Base-by-base conservation (phyloP, 768 basidiomycete genomes). In the Coprinopsis sp. region DNA sequence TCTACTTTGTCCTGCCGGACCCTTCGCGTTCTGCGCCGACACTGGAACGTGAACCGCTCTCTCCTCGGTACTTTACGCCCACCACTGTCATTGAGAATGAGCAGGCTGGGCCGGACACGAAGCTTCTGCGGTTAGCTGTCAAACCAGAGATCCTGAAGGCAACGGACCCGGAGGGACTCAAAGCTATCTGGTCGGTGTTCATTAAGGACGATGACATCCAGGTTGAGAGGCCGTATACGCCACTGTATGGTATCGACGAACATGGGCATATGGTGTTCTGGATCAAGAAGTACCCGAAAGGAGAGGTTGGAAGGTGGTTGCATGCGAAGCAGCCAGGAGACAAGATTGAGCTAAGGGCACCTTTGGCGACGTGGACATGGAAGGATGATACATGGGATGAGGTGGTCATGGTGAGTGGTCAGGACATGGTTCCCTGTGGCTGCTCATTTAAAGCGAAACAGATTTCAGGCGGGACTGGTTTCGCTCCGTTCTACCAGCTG, bases 181-280 rank as follows among this genome's bases (percentile, higher is more conserved):
- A 50, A 50, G 78, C 74, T 23, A 79, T 90, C 49, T 91, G 81
- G 78, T 86, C 87, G 30, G 67, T 92, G 11, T 91, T 74, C 61
- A 70, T 91, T 59, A 92, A 91, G 59, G 87, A 92, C 59, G 83
- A 84, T 52, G 90, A 91, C 54, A 90, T 92, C 18, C 90, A 91
- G 63, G 86, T 91, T 25, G 90, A 92, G 57, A 66, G 90, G 44
- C 82, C 87, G 11, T 92, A 91, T 58, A 92, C 91, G 4, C 90
- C 90, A 3, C 65, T 92, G 38, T 72, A 81, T 51, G 84, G 89
- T 18, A 67, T 90, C 19, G 82, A 85, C 42, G 66, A 73, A 44
- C 59, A 80, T 10, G 87, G 88, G 0, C 67, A 70, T 37, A 82
- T 92, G 71, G 68, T 68, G 29, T 78, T 92, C 42, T 92, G 90